Conservation (phyloP, 1,284 basidiomycete species). For the Pseudozyma hubeiensis region DNA sequence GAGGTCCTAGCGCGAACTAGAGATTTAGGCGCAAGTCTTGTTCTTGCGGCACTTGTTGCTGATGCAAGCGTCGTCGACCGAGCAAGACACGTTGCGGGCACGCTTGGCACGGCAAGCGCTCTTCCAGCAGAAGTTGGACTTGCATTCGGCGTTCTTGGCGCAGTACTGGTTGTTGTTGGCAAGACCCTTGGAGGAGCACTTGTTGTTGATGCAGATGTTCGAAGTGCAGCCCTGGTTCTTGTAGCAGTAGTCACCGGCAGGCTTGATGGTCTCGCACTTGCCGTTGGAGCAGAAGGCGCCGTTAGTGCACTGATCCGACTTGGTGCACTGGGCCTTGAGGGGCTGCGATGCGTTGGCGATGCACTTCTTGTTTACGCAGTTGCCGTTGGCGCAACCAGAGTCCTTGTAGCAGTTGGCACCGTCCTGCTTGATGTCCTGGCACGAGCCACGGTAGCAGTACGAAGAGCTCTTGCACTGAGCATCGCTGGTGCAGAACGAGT, state of each 20-base stretch:
- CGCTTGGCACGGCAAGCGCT: constrained; percentile 31
- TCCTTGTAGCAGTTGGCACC: constrained; percentile 39
- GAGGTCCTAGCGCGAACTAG: constrained; percentile 24
- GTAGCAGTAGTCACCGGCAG: constrained; percentile 38
- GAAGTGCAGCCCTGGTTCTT: constrained; percentile 39
- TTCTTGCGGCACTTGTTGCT: constrained; percentile 20
- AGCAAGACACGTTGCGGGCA: constrained; percentile 22
- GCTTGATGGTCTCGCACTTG: constrained; percentile 18
- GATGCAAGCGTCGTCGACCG: constrained; percentile 28
- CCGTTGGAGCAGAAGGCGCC: constrained; percentile 31
- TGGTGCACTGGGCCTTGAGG: constrained; percentile 15
- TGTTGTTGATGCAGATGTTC: constrained; percentile 31
- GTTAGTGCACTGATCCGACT: constrained; percentile 28
- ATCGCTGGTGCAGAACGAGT: constrained; percentile 33
- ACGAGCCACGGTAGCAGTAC: constrained; percentile 42
- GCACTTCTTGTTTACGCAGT: constrained; percentile 37
- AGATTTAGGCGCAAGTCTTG: constrained; percentile 25
- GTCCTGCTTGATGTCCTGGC: constrained; percentile 31
- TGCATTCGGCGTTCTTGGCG: constrained; percentile 14
- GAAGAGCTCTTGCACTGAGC: constrained; percentile 21
- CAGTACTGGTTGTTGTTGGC: constrained; percentile 15
- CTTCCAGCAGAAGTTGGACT: constrained; percentile 32
- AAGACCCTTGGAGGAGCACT: constrained; percentile 23
- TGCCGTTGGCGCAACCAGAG: constrained; percentile 28
- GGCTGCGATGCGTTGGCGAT: constrained; percentile 17